Percentiles rank a stretch among this genome's conserved stretches.
phyloP scores from a whole-genome alignment of 768 basidiomycete genomes.

The Chiua virens region DNA sequence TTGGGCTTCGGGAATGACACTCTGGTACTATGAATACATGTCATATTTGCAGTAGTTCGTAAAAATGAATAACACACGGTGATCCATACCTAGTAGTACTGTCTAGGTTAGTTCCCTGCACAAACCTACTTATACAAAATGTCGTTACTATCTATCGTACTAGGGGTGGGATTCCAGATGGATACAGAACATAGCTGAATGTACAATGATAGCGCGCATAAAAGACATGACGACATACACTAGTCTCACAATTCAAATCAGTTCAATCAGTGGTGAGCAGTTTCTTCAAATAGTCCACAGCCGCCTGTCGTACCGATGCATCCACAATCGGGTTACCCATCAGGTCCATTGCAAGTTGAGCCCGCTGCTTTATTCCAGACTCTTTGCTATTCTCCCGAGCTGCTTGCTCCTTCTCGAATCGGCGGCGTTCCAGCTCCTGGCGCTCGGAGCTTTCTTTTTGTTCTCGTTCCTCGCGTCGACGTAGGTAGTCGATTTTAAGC shows the following conservation, averaged over 20 bases:
- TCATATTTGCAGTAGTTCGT: no score
- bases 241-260: slow-evolving; percentile 13
- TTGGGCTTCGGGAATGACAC: no score
- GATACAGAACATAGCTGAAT: slow-evolving; percentile 11
- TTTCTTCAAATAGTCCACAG: slow-evolving; percentile 71
- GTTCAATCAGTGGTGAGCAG: slow-evolving; percentile 45
- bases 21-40: no score
- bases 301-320: slow-evolving; percentile 60
- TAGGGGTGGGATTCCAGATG: background rate
- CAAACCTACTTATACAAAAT: no score
- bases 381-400: slow-evolving; percentile 56
- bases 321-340: slow-evolving; percentile 59
- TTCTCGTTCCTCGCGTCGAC: slow-evolving; percentile 68
- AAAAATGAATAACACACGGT: no score
- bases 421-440: slow-evolving; percentile 52
- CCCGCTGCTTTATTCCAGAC: slow-evolving; percentile 57
- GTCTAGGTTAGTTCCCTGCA: no score
- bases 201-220: slow-evolving; percentile 7
- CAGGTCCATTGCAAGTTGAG: slow-evolving; percentile 65
- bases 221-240: slow-evolving; percentile 7
- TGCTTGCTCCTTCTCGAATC: slow-evolving; percentile 54
- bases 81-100: no score
- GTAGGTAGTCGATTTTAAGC: slow-evolving; percentile 67
- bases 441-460: slow-evolving; percentile 54
- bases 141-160: slow-evolving; percentile 9